A percentile compares a stretch with the other conserved stretches of the same genome.
These are phyloP conservation scores for Babesia bigemina DNA, from an alignment of 169 alveolate species.

Conservation along the genomic window DNA sequence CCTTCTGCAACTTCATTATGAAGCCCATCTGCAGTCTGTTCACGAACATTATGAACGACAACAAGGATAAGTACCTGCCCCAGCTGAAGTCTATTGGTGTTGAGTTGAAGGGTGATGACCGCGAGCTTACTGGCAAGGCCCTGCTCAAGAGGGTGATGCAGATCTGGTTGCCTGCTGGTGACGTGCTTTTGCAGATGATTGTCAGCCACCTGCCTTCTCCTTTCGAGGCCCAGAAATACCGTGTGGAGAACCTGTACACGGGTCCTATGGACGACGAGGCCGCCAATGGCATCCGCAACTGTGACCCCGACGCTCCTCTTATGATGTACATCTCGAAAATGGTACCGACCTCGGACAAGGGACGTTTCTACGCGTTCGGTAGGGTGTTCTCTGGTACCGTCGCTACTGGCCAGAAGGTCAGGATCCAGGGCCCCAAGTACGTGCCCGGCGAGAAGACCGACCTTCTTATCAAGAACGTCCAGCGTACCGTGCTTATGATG, in stretches of 20 bases:
- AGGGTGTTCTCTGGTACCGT: conserved; percentile 99
- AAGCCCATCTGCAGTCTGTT: conserved; percentile 96
- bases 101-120: conserved; percentile 94
- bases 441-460: conserved; percentile 98
- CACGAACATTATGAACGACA: conserved; percentile 91
- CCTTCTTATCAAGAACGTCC: conserved; percentile 92
- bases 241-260: conserved; percentile 96
- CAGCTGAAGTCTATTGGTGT: conserved; percentile 92
- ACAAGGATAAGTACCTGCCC: conserved; percentile 91
- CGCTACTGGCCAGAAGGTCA: conserved; percentile 96
- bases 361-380: conserved; percentile 99
- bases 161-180: conserved; percentile 99
- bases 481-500: conserved; percentile 99
- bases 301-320: conserved; percentile 98
- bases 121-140: conserved; percentile 93
- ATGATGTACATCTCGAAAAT: conserved; percentile 99
- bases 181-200: conserved; percentile 97
- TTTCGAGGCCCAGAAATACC: conserved; percentile 95
- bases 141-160: conserved; percentile 97
- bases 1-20: conserved; percentile 97
- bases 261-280: conserved; percentile 99
- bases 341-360: conserved; percentile 99
- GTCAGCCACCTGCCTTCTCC: conserved; percentile 99
- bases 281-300: conserved; percentile 93
- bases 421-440: conserved; percentile 99